These are phyloP conservation scores for Lasiodiplodia hormozganensis DNA, from an alignment of 2,329 filamentous ascomycete genomes.

Conservation along the genomic window DNA sequence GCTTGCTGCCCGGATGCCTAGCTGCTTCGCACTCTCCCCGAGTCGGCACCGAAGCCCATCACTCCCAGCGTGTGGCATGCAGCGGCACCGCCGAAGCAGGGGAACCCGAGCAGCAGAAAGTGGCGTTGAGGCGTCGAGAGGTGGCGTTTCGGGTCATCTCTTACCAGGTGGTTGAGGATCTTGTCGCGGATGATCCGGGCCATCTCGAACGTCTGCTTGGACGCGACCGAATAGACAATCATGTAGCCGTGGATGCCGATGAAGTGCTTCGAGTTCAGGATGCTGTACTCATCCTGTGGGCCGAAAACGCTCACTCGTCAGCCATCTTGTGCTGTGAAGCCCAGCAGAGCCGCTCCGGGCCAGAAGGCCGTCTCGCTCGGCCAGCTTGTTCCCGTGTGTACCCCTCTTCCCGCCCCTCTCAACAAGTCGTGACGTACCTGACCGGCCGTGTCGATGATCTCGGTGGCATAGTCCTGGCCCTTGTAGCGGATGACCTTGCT, in stretches of 20 bases:
- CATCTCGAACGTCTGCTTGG: conserved; percentile 96
- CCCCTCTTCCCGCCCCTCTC: background rate
- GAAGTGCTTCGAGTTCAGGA: conserved; percentile 97
- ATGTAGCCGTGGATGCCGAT: conserved; percentile 99
- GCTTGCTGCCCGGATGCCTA: background rate
- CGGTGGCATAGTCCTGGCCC: conserved; percentile 90
- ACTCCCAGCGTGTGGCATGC: background rate
- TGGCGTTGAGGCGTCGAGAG: conserved; percentile 17
- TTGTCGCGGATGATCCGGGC: conserved; percentile 94
- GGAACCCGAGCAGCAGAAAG: conserved; percentile 10
- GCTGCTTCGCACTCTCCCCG: background rate
- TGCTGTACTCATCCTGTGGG: conserved; percentile 93
- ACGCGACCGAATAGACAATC: conserved; percentile 97
- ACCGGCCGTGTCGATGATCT: conserved; percentile 97
- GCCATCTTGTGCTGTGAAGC: conserved; percentile 20
- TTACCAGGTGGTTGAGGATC: conserved; percentile 92
- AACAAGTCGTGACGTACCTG: conserved; percentile 66
- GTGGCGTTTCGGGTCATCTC: conserved; percentile 40
- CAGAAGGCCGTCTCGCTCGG: background rate
- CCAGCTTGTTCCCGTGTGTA: background rate
- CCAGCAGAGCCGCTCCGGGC: background rate
- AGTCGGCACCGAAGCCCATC: background rate
- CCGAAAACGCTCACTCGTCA: conserved; percentile 34
- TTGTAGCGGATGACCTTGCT: conserved; percentile 94
- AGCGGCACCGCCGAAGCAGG: background rate